Conservation (phyloP, 1,139 yeast genomes). For the Petasospora rhodanensis region DNA sequence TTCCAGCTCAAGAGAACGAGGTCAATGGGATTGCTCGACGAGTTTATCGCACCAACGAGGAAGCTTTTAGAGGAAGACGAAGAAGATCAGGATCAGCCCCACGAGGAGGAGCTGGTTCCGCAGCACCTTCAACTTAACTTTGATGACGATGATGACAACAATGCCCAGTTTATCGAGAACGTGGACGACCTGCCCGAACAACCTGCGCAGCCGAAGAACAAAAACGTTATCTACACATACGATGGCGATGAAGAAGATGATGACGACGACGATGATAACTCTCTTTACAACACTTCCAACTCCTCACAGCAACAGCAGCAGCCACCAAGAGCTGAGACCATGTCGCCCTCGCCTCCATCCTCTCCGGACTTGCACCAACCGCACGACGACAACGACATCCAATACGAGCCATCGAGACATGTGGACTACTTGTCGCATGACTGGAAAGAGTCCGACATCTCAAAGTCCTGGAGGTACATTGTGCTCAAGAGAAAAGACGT, state of each 20-base stretch:
- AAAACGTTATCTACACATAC: conserved; percentile 18
- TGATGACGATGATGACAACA: conserved; percentile 19
- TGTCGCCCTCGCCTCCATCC: conserved; percentile 30
- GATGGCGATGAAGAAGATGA: conserved; percentile 20
- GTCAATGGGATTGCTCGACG: conserved; percentile 77
- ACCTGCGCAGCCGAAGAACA: conserved; percentile 9
- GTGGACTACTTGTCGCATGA: conserved; percentile 93
- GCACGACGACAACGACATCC: conserved; percentile 82
- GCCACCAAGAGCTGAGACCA: conserved; percentile 7
- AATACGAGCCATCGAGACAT: conserved; percentile 78
- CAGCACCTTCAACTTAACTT: conserved; percentile 11
- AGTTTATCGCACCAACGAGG: conserved; percentile 47
- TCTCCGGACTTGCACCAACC: conserved; percentile 40
- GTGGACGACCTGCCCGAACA: conserved; percentile 17
- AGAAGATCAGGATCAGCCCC: neutral
- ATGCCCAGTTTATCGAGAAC: conserved; percentile 23
- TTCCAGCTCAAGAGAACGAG: conserved; percentile 79
- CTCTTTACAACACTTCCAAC: conserved; percentile 19
- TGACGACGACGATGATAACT: conserved; percentile 14
- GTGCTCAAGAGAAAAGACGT: conserved; percentile 74
- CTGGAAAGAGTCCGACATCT: conserved; percentile 92
- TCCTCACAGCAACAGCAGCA: conserved; percentile 13
- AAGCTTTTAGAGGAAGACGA: conserved; percentile 28
- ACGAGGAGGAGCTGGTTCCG: neutral
- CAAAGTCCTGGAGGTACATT: conserved; percentile 92